Base-by-base conservation (phyloP, 495 filamentous ascomycete species). In the Staphylotrichum longicolle region DNA sequence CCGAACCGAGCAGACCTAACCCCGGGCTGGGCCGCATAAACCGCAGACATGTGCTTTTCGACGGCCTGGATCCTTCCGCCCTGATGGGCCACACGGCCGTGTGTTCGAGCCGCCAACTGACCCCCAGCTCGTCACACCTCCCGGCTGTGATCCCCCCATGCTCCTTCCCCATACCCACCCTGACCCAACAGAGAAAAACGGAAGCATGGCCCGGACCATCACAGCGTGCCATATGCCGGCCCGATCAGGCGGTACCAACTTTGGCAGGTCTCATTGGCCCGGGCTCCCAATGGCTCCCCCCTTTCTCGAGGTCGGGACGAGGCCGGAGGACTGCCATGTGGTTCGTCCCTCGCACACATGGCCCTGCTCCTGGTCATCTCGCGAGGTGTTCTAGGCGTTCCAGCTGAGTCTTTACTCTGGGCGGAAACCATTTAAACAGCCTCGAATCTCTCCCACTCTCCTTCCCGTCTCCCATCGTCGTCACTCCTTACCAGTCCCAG, bases 11-110 rank as follows among this genome's bases (percentile, higher is more conserved):
- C 4, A 14, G 12, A 2, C 14, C 27, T 46, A 46, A 46, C 32
- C n/a, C 54, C 54, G 41, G 53, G 30, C 42, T 57, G 42, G 54
- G n/a, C 54, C 42, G 54, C 54, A 57, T 57, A 8, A 57, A 47
- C 42, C 14, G 8, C 41, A 14, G 12, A 46, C 32, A 5, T 2
- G 4, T 20, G 30, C n/a, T 47, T 20, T 46, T 5, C 5, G 20
- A 20, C 6, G n/a, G 14, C 34, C n/a, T 27, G 50, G 34, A 20
- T 7, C 34, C 5, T 27, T 27, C 12, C 33, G 20, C 34, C 33
- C 33, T 12, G 4, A 32, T 48, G 10, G 10, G 48, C 48, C 47
- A 33, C 46, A 7, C 46, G 11, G 3, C 33, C 15, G 46, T 32
- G 5, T 51, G 20, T 27, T 27, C 20, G 11, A 6, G 7, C 3